Base-by-base conservation (phyloP, 208 protist species). In the Trypanosomatidae sp. region DNA sequence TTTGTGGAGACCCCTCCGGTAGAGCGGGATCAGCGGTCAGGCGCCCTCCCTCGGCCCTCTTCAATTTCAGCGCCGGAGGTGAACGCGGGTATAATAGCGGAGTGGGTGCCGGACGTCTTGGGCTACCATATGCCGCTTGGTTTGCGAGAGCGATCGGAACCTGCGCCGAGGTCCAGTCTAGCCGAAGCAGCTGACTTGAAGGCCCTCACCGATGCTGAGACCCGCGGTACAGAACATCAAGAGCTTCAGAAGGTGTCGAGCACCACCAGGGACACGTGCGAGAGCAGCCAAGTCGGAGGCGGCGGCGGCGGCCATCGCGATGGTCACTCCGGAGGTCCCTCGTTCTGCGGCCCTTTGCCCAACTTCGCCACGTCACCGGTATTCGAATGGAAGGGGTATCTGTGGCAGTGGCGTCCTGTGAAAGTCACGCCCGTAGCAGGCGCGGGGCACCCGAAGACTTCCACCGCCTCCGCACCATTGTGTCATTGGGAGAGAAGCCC, bases 381-480 rank as follows among this genome's bases (percentile, higher is more conserved):
- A 49, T 86, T 86, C 59, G 77, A 82, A 74, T 70, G 77, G 49
- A 15, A 44, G 41, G 77, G 82, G 6, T 82, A 74, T 39, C 81
- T 92, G 30, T 94, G 90, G 87, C 90, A 94, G 69, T 94, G 90
- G 87, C 87, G 90, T 13, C 70, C 87, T 13, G 46, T 25, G 72
- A 69, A n/a, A 44, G 33, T 33, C 36, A 39, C 69, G 46, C 6
- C 60, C 30, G 28, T 44, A 17, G 46, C 25, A 53, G 64, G 33
- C 50, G 25, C 55, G 50, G 12, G 22, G n/a, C 60, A 65, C 19
- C 39, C 44, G 19, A 22, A n/a, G 39, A 30, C 19, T 9, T 17
- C 15, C 30, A 41, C 36, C 39, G 28, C 1, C n/a, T 12, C 30
- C 41, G 62, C 10, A 39, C n/a, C 36, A 30, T 17, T 36, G 12